phyloP scores from a whole-genome alignment of 805 yeast genomes.

The Scheffersomyces amazonensis region DNA sequence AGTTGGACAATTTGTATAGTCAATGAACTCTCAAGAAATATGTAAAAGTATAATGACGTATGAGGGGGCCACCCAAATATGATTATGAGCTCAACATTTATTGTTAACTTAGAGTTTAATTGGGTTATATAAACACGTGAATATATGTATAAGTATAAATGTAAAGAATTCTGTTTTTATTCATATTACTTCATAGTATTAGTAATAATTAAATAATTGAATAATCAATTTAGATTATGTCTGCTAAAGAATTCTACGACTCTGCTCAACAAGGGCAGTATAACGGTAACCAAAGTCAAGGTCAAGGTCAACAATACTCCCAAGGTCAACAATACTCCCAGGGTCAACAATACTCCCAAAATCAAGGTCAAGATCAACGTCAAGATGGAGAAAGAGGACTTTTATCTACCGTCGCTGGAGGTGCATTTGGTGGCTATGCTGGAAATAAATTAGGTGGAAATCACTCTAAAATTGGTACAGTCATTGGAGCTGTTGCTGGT shows the following conservation, averaged over 20 bases:
- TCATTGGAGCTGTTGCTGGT: slow-evolving; percentile 55
- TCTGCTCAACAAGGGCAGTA: slow-evolving; percentile 40
- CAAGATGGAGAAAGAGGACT: slow-evolving; percentile 39
- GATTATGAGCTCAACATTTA: no score
- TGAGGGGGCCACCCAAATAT: no score
- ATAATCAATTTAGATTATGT: no score
- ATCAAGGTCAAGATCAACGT: slow-evolving; percentile 15
- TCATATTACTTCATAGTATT: no score
- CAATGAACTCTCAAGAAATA: no score
- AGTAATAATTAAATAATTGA: no score
- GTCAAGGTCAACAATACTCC: not conserved
- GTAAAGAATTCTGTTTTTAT: no score
- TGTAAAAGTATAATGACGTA: no score
- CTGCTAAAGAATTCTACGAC: slow-evolving; percentile 55
- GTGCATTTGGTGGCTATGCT: slow-evolving; percentile 52
- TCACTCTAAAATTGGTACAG: slow-evolving; percentile 43
- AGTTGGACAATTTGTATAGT: no score
- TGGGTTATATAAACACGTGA: no score
- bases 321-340: not conserved
- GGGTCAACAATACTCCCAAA: slow-evolving; percentile 5
- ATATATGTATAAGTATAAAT: no score
- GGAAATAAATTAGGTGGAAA: slow-evolving; percentile 43
- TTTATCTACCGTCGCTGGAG: slow-evolving; percentile 46
- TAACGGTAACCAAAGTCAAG: slow-evolving; percentile 24
- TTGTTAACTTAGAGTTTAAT: no score